Evolutionary conservation across 106 monocot genomes (phyloP), one percentile per base, ranked within the genome.

Genomic region (Dendrobium nobile): DNA sequence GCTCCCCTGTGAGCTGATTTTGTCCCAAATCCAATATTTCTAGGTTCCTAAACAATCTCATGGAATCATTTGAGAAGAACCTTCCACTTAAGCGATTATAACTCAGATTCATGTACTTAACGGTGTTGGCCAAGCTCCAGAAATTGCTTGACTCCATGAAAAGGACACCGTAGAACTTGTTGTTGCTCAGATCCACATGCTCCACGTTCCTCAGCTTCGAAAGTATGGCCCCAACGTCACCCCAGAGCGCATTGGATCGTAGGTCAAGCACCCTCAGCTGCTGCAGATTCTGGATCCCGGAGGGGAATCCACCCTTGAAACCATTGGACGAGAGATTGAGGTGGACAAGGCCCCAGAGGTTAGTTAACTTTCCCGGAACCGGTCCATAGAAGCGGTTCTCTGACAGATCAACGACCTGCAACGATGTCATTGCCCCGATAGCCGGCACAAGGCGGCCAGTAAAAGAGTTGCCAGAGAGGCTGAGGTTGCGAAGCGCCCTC

Each of bases 331-430:
- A 95, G 42, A 99, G 86, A 77, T 99, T 99, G 67, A 99, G 78
- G 80, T 86, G 72, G 16, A 79, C 75, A 7, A 99, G 81, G 13
- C 79, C 77, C 58, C 77, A 78, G 7, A 99, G 84, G 0, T 89
- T 85, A 0, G 86, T 43, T 67, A 99, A 84, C 77, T 89, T 79
- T 7, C 41, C 77, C 0, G 98, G 98, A 77, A 99, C 73, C 4
- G 91, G 88, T 13, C 98, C 98, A 80, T 89, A 92, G 83, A 99
- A 99, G 11, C 54, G 82, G 85, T 99, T 99, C n/a, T 77, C 51
- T 13, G 98, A 99, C 47, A 99, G 87, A 81, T 99, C 98, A 16
- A 99, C 80, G 56, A 47, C 42, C 33, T 77, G 85, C 26, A 95
- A 93, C 22, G 92, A 84, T 19, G 81, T 13, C 55, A 93, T 72